phyloP scores from a whole-genome alignment of 176 grass and related monocot genomes.

The Cocos nucifera region DNA sequence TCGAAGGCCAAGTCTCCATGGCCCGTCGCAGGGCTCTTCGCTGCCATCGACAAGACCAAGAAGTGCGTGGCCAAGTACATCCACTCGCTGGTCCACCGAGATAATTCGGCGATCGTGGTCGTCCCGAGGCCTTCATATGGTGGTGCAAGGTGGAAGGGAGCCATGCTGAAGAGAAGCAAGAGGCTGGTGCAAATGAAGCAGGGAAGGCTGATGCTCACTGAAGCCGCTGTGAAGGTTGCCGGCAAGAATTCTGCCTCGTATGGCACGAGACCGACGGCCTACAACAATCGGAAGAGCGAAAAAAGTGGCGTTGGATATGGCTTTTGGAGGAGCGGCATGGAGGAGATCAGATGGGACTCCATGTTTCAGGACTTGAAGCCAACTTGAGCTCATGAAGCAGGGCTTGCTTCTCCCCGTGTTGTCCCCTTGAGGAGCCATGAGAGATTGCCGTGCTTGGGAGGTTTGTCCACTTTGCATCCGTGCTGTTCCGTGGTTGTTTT shows the following conservation, averaged over 20 bases:
- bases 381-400: slow-evolving; percentile 10
- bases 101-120: slow-evolving; percentile 6
- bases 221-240: neutral
- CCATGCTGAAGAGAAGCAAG: slow-evolving; percentile 30
- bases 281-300: neutral
- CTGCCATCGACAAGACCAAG: slow-evolving; percentile 31
- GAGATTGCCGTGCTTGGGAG: too few species aligned
- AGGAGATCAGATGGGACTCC: slow-evolving; percentile 63
- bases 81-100: slow-evolving; percentile 12
- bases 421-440: too few species aligned
- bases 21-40: slow-evolving; percentile 36
- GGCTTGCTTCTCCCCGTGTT: too few species aligned
- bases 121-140: too few species aligned
- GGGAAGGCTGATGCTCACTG: too few species aligned
- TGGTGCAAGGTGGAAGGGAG: too few species aligned
- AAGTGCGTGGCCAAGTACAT: slow-evolving; percentile 22
- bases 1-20: neutral
- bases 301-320: too few species aligned
- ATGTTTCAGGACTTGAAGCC: slow-evolving; percentile 92
- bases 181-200: neutral
- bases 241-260: neutral
- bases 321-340: neutral
- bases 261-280: slow-evolving; percentile 1
- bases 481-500: too few species aligned
- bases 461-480: too few species aligned